Base-by-base conservation (phyloP, 2,329 filamentous ascomycete genomes). In the Aspergillus fumigatus region DNA sequence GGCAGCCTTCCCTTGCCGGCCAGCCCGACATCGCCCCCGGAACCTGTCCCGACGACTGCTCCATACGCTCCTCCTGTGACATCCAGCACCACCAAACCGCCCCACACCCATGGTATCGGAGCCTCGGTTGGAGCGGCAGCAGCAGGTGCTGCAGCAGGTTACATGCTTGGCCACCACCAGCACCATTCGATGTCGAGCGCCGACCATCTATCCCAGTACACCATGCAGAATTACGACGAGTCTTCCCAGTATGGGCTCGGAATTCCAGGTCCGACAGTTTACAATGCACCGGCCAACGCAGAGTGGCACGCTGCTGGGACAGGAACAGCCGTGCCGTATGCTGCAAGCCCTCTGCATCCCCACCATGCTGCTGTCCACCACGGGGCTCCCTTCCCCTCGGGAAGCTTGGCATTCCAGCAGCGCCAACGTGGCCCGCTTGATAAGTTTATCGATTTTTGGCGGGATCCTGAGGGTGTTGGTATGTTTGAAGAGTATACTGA, bases 401-500 rank as follows among this genome's bases (percentile, higher is more conserved):
- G 72, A 21, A 69, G 70, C 10, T 75, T 82, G 67, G 77, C 77
- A 32, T 77, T 79, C 55, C 71, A 75, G 45, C 82, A 83, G 61
- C 79, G 80, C 52, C 82, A 82, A 56, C 77, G 77, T 48, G 84
- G 84, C 0, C 81, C 85, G 0, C 74, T 87, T 1, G 76, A 75
- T 40, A 80, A 76, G 51, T 76, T 86, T 29, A 76, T 84, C 41
- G 82, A 83, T 64, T 87, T 80, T 76, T 86, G 81, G 82, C 84
- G 79, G 66, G 85, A 83, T 59, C 79, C 84, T 1, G 84, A 87
- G 59, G 85, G 84, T n/a, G 83, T 87, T 0, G 80, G 79, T 19
- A 81, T 82, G 66, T 87, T 85, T 74, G 85, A 88, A 69, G 84
- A 87, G 66, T 88, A 88, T 64, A 87, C 84, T 1, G 84, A 88